Evolutionary conservation across 345 rosid genomes (phyloP), one percentile per base, ranked within the genome.

Genomic region (Bruguiera gymnorhiza): DNA sequence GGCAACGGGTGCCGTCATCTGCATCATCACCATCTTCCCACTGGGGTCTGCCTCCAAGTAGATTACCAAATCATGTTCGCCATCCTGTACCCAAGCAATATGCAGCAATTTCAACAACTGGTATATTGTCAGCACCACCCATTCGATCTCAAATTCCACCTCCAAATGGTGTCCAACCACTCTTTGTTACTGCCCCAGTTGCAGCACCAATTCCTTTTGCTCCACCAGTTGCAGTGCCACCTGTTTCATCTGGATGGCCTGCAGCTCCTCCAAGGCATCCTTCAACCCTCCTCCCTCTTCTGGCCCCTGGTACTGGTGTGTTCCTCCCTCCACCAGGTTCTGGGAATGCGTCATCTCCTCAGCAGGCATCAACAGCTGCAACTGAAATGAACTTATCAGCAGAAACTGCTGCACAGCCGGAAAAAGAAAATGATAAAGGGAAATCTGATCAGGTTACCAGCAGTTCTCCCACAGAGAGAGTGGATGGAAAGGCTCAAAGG

Each of bases 251-350:
- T 0, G 87, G 81, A 48, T 92, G 97, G 98, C 78, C 87, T 27
- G 75, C 86, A 55, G 82, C 87, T 70, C 81, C 89, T 69, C 83
- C 86, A 46, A 83, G 84, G 75, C 97, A 87, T 73, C 82, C 87
- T 63, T 60, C 92, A 54, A 83, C 88, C 58, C 85, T 91, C 32
- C 78, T 83, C 69, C 88, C 85, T 48, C 73, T 79, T 46, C 70
- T 70, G 19, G 66, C 23, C 60, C 91, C 96, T n/a, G 98, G 98
- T 24, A 95, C 99, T 0, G 98, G 99, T 60, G 99, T 92, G 58
- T 95, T 92, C 83, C 93, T 95, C 70, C 99, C 99, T 77, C 96
- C 92, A 39, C 65, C 78, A 3, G 87, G 89, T 62, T 75, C 86
- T 3, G 87, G 84, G 27, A 75, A 74, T 63, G 76, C 83, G 26